phyloP scores from a whole-genome alignment of 176 grass and related monocot species.

The Guadua angustifolia region DNA sequence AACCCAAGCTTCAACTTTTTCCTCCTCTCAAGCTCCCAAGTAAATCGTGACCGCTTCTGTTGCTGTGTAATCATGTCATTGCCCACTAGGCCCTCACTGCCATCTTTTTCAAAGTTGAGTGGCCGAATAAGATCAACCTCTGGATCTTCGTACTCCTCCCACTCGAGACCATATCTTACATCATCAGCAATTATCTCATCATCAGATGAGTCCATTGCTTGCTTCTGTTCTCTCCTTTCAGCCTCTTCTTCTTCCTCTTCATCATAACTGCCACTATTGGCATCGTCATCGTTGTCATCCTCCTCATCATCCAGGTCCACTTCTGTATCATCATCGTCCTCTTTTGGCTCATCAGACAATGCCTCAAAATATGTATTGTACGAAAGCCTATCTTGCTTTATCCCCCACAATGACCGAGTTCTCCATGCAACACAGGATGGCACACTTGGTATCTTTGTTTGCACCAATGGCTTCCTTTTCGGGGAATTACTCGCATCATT shows the following conservation, averaged over 20 bases:
- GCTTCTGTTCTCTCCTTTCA: conserved; percentile 44
- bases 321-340: conserved; percentile 66
- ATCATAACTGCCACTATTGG: conserved; percentile 43
- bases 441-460: conserved; percentile 40
- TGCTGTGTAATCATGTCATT: conserved; percentile 25
- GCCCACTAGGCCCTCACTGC: conserved; percentile 4
- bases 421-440: conserved; percentile 77
- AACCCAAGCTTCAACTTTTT: conserved; percentile 55
- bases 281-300: conserved; percentile 26
- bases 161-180: conserved; percentile 37
- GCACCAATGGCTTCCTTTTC: not conserved
- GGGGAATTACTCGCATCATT: conserved; percentile 16
- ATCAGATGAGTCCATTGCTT: conserved; percentile 28
- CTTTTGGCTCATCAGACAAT: conserved; percentile 70
- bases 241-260: conserved; percentile 50
- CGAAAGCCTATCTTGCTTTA: conserved; percentile 61
- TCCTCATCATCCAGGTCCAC: conserved; percentile 59
- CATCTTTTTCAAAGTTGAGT: conserved; percentile 34
- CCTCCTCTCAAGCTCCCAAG: conserved; percentile 56
- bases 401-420: conserved; percentile 58
- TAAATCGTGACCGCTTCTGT: conserved; percentile 50
- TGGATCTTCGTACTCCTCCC: conserved; percentile 39
- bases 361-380: conserved; percentile 72
- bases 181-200: conserved; percentile 54
- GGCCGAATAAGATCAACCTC: conserved; percentile 21